A percentile compares a stretch with the other conserved stretches of the same genome.
These are phyloP conservation scores for Podila epigama DNA, from an alignment of 192 early-diverging fungal genomes.

Conservation along the genomic window DNA sequence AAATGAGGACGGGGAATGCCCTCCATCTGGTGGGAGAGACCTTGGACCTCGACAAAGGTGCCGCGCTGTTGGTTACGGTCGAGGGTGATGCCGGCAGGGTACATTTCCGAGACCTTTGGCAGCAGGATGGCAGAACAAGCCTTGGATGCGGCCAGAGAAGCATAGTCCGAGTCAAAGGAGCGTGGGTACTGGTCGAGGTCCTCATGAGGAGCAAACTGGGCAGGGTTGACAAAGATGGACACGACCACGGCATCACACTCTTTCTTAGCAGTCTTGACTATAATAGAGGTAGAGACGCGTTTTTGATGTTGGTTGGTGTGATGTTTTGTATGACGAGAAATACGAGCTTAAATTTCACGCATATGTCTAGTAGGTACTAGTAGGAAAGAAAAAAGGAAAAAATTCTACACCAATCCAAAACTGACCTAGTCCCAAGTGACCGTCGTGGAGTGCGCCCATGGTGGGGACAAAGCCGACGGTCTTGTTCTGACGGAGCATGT, in stretches of 20 bases:
- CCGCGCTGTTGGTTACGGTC: constrained; percentile 81
- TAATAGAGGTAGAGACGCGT: background rate
- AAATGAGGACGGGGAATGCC: constrained; percentile 92
- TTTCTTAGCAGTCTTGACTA: constrained; percentile 61
- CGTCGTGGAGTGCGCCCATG: constrained; percentile 97
- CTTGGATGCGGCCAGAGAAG: constrained; percentile 59
- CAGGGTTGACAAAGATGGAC: constrained; percentile 98
- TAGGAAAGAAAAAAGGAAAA: background rate
- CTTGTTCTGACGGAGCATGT: constrained; percentile 56
- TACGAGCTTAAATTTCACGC: no score
- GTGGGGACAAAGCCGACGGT: constrained; percentile 95
- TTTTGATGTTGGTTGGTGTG: background rate
- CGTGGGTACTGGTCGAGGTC: constrained; percentile 93
- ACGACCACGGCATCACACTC: constrained; percentile 77
- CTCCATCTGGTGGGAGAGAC: constrained; percentile 92
- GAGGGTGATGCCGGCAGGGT: constrained; percentile 89
- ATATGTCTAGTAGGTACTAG: no score
- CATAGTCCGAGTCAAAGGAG: constrained; percentile 80
- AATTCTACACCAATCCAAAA: background rate
- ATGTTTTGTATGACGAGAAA: no score
- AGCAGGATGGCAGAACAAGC: constrained; percentile 66
- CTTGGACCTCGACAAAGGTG: constrained; percentile 92
- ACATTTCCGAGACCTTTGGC: constrained; percentile 88
- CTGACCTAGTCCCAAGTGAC: constrained; percentile 82
- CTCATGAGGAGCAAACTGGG: constrained; percentile 97